Base-by-base conservation (phyloP, 768 basidiomycete species). In the Lactarius akahatsu region DNA sequence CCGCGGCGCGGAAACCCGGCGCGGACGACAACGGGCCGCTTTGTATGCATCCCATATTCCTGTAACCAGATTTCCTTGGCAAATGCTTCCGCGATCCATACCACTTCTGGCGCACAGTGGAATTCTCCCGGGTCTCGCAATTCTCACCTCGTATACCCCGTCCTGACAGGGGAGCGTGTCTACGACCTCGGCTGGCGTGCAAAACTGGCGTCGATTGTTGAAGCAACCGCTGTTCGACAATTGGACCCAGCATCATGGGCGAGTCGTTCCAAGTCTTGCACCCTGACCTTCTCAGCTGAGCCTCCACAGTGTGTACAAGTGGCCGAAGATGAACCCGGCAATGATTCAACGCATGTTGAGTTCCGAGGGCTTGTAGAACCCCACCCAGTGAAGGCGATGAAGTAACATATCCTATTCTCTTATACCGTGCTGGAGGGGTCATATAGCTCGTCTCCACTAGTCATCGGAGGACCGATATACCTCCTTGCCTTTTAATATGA, bases 161-260 rank as follows among this genome's bases (percentile, higher is more conserved):
- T 72, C 20, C 32, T 47, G 23, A 26, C 47, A 7, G 41, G 40
- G 8, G 71, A 63, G 41, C 63, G 61, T 18, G 18, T 72, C 36
- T 72, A 72, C 36, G 71, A 72, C 58, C 69, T 67, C 11, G 69
- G 66, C 15, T 70, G 69, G 62, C 64, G 66, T 20, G 66, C n/a
- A 67, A 57, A 72, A 72, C 55, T 71, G 64, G 70, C 64, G 63
- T 36, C 57, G 52, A 45, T 30, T 67, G 28, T 41, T 62, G 32
- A 59, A 34, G 16, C 59, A 60, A 40, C 69, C 68, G 6, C 41
- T 69, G 1, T 69, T 71, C 8, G 62, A 62, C 15, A 26, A 23
- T 13, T 50, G 54, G 3, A 60, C 20, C 15, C 32, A 45, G 40
- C 34, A 15, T 36, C 32, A 45, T n/a, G 40, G 65, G 66, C 55